Evolutionary conservation across 371 early-diverging fungal species (phyloP), one percentile per base, ranked within the genome.

Genomic region (Phascolomyces articulosus): DNA sequence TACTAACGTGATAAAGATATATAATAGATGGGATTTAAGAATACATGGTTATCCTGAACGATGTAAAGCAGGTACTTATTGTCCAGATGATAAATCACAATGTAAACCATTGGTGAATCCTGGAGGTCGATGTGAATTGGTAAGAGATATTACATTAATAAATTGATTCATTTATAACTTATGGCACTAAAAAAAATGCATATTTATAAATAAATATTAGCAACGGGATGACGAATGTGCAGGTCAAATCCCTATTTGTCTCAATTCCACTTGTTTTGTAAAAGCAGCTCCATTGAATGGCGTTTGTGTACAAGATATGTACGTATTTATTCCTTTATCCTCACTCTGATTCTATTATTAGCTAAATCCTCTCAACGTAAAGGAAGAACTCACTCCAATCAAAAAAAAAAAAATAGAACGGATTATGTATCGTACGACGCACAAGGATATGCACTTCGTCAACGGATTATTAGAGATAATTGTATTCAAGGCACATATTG

Each of bases 161-260:
- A n/a, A 31, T 4, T 7, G 44, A 15, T 7, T 44, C 16, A 41
- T 41, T n/a, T 41, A 44, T 44, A n/a, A n/a, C 16, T n/a, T 8
- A 44, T 18, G 4, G 8, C 8, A 44, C 8, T 18, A 44, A 15
- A 13, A 44, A 44, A 13, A n/a, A 44, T 44, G n/a, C 4, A n/a
- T 18, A 56, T 26, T 21, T 24, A 40, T 47, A 0, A 4, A 4
- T 18, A 4, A 4, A 3, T 15, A 44, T 18, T 2, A 80, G 78
- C 74, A 78, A 75, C 73, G 79, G 27, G 79, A 79, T 56, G 76
- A 78, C 65, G 82, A 79, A 57, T 78, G 82, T 63, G 29, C 63
- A 4, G 79, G 78, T 10, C 40, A 29, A 10, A 63, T 59, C 21
- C 38, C 74, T 2, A 79, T 82, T 28, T 79, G 79, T 58, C 60